Conservation (phyloP, 768 basidiomycete species). For the Tricholoma bakamatsutake region DNA sequence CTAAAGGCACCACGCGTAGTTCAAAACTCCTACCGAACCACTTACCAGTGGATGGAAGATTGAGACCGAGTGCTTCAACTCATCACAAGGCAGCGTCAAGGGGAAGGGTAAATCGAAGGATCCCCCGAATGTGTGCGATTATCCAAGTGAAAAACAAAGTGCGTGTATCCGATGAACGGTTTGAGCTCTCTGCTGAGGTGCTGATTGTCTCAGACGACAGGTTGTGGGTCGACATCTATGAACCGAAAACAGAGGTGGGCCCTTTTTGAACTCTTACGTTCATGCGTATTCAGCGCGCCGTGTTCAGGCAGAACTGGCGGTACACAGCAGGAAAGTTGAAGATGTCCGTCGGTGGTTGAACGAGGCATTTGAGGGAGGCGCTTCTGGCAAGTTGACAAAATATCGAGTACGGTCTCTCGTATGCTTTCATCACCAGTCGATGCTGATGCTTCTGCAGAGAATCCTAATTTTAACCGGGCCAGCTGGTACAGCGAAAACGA, state of each 20-base stretch:
- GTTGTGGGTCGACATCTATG: slow-evolving; percentile 62
- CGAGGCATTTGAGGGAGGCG: slow-evolving; percentile 68
- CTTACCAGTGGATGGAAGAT: slow-evolving; percentile 3
- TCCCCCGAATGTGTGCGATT: not conserved
- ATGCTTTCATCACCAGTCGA: not conserved
- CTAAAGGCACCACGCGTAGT: slow-evolving; percentile 4
- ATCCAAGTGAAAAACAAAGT: slow-evolving; percentile 5
- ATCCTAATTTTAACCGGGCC: slow-evolving; percentile 85
- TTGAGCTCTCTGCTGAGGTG: not conserved
- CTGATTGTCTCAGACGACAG: slow-evolving; percentile 25
- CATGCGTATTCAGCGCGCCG: not conserved
- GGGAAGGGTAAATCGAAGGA: slow-evolving; percentile 23
- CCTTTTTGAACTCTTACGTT: not conserved
- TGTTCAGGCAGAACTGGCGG: slow-evolving; percentile 62
- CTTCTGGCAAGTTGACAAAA: slow-evolving; percentile 56
- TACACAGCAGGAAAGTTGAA: slow-evolving; percentile 75
- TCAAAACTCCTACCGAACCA: not conserved
- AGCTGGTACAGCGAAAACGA: slow-evolving; percentile 87
- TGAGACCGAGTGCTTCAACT: not conserved
- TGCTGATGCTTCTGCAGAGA: slow-evolving; percentile 40
- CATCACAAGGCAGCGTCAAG: slow-evolving; percentile 9
- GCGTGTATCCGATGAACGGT: not conserved
- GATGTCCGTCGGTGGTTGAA: slow-evolving; percentile 70
- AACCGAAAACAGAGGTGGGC: slow-evolving; percentile 50
- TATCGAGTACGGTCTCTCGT: slow-evolving; percentile 55